Conservation (phyloP, 1,284 basidiomycete species). For the Cutaneotrichosporon cavernicola region DNA sequence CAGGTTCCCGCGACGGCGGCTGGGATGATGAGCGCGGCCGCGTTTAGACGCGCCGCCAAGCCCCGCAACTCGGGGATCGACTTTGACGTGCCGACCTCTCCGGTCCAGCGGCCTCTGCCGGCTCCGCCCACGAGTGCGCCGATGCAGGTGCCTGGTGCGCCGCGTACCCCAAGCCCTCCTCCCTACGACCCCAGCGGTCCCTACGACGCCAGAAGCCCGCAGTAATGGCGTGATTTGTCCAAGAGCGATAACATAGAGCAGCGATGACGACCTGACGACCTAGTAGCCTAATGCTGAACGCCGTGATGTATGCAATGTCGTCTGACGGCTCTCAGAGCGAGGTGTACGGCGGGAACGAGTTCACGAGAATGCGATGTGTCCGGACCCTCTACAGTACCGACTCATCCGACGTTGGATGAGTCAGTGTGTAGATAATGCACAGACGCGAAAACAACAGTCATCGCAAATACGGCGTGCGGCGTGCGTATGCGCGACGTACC, state of each 20-base stretch:
- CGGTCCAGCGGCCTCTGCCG: conserved; percentile 3
- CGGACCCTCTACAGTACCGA: too few relatives aligned
- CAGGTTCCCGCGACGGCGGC: neutral
- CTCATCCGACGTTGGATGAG: too few relatives aligned
- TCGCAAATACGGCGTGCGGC: too few relatives aligned
- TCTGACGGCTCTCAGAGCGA: neutral
- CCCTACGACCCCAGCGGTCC: neutral
- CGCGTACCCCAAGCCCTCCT: conserved; percentile 5
- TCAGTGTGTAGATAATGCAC: too few relatives aligned
- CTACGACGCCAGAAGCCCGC: neutral
- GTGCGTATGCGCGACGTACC: too few relatives aligned
- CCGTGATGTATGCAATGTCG: neutral
- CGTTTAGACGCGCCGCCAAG: conserved; percentile 12
- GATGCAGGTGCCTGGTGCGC: conserved; percentile 7
- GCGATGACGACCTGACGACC: neutral
- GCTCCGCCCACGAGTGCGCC: conserved; percentile 2
- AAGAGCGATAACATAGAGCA: neutral
- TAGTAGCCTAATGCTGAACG: neutral
- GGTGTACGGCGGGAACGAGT: too few relatives aligned
- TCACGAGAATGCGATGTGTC: too few relatives aligned
- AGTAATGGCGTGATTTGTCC: neutral
- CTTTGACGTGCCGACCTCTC: neutral
- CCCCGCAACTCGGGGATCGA: conserved; percentile 7
- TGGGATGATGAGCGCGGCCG: conserved; percentile 10
- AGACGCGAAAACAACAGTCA: too few relatives aligned